Conservation (phyloP, 108 stramenopile genomes). For the Skeletonema menzelii region DNA sequence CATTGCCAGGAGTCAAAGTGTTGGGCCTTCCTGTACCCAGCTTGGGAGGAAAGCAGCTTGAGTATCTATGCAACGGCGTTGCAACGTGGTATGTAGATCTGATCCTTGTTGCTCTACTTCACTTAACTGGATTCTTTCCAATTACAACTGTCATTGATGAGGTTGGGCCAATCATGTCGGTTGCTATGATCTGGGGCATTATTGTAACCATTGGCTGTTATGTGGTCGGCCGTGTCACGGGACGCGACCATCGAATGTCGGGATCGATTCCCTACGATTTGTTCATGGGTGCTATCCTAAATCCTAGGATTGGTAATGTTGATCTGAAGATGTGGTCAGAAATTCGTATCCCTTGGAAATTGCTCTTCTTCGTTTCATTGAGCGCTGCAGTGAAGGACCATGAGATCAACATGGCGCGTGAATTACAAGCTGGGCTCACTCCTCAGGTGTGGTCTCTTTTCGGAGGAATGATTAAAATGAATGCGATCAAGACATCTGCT, state of each 20-base stretch:
- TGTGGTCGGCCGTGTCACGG: slow-evolving; percentile 17
- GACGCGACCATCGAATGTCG: slow-evolving; percentile 39
- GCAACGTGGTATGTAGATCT: slow-evolving; percentile 50
- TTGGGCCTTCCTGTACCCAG: slow-evolving; percentile 48
- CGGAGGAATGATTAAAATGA: slow-evolving; percentile 37
- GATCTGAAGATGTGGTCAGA: slow-evolving; percentile 66
- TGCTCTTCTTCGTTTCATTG: slow-evolving; percentile 46
- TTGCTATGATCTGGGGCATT: slow-evolving; percentile 46
- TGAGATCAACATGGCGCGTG: slow-evolving; percentile 27
- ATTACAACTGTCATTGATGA: slow-evolving; percentile 42
- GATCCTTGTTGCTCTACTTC: slow-evolving; percentile 25
- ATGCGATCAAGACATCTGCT: slow-evolving; percentile 34
- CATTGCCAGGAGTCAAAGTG: slow-evolving; percentile 44
- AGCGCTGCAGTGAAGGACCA: slow-evolving; percentile 57
- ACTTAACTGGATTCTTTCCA: slow-evolving; percentile 30
- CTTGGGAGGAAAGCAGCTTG: slow-evolving; percentile 40
- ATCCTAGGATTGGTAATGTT: slow-evolving; percentile 52
- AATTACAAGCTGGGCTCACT: slow-evolving; percentile 17
- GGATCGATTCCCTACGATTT: slow-evolving; percentile 50
- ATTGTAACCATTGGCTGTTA: slow-evolving; percentile 45
- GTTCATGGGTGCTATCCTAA: slow-evolving; percentile 61
- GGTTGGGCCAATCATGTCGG: slow-evolving; percentile 46
- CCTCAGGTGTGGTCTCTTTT: slow-evolving; percentile 35
- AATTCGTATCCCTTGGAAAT: slow-evolving; percentile 59
- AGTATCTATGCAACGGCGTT: slow-evolving; percentile 50